phyloP scores from a whole-genome alignment of 1,284 basidiomycete genomes.

The Pterulicium gracile region DNA sequence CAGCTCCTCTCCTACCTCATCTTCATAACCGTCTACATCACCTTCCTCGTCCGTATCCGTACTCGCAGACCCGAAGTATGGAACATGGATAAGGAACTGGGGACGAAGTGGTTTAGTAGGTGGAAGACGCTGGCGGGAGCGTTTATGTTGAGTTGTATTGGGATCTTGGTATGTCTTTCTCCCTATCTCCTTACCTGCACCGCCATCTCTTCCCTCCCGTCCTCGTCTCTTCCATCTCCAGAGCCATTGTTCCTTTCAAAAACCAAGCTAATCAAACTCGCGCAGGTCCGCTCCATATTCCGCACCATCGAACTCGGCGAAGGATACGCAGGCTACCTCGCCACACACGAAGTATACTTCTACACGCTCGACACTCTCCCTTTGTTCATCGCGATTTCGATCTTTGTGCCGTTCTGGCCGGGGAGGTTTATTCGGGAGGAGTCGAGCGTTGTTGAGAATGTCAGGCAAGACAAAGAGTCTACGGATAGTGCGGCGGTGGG shows the following conservation, averaged over 20 bases:
- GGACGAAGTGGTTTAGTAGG: slow-evolving; percentile 38
- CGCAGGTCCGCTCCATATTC: slow-evolving; percentile 55
- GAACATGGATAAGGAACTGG: slow-evolving; percentile 21
- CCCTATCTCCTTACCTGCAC: background rate
- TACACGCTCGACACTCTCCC: slow-evolving; percentile 60
- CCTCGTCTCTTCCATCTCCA: slow-evolving; percentile 1
- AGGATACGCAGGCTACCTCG: slow-evolving; percentile 50
- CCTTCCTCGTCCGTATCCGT: slow-evolving; percentile 47
- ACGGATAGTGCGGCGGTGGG: background rate
- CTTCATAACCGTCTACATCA: slow-evolving; percentile 46
- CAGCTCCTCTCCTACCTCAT: slow-evolving; percentile 55
- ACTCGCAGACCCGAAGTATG: slow-evolving; percentile 35
- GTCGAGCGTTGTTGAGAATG: background rate
- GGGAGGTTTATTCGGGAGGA: slow-evolving; percentile 34
- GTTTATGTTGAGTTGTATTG: slow-evolving; percentile 49
- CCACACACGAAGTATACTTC: slow-evolving; percentile 53
- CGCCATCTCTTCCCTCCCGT: background rate
- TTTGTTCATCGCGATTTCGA: slow-evolving; percentile 45
- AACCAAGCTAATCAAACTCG: too few species aligned
- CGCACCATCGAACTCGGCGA: slow-evolving; percentile 57
- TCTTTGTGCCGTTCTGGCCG: slow-evolving; percentile 52
- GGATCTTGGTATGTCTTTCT: slow-evolving; percentile 41
- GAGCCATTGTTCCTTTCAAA: too few species aligned
- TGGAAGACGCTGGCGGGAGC: slow-evolving; percentile 50
- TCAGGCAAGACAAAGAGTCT: background rate